A percentile compares a stretch with the other conserved stretches of the same genome.
Conservation (phyloP, 2,329 filamentous ascomycete genomes). For the Pseudocercospora vitis region DNA sequence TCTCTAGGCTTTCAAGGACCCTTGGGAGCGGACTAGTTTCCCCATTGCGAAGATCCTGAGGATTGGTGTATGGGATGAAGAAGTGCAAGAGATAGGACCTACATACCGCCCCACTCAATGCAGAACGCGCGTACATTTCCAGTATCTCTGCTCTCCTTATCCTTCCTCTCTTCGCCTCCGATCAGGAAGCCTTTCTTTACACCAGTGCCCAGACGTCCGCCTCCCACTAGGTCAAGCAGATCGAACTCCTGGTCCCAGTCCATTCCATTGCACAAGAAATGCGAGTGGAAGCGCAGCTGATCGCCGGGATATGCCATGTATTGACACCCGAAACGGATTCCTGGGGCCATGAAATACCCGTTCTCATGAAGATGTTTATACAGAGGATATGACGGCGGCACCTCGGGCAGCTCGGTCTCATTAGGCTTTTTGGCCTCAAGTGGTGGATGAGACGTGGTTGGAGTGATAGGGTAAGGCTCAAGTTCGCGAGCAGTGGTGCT, state of each 20-base stretch:
- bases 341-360: slow-evolving; percentile 86
- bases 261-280: slow-evolving; percentile 82
- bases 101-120: slow-evolving; percentile 94
- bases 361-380: slow-evolving; percentile 76
- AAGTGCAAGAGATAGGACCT: slow-evolving; percentile 30
- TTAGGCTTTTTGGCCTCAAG: slow-evolving; percentile 30
- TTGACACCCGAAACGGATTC: slow-evolving; percentile 88
- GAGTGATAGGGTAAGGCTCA: slow-evolving; percentile 45
- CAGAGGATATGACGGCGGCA: slow-evolving; percentile 65
- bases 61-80: too few relatives aligned
- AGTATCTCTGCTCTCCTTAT: slow-evolving; percentile 38
- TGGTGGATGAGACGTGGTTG: slow-evolving; percentile 51
- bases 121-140: slow-evolving; percentile 68
- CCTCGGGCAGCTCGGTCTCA: slow-evolving; percentile 30
- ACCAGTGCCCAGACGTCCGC: slow-evolving; percentile 83
- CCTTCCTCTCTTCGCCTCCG: slow-evolving; percentile 61
- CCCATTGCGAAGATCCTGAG: too few relatives aligned
- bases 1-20: too few relatives aligned
- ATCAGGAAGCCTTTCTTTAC: slow-evolving; percentile 95
- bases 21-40: too few relatives aligned
- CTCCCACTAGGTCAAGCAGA: slow-evolving; percentile 79
- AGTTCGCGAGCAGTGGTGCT: slow-evolving; percentile 14
- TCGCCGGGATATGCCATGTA: slow-evolving; percentile 96
- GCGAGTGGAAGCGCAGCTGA: slow-evolving; percentile 89
- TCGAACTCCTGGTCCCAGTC: slow-evolving; percentile 87